Evolutionary conservation across 768 basidiomycete species (phyloP).

Genomic region (Serendipita indica): DNA sequence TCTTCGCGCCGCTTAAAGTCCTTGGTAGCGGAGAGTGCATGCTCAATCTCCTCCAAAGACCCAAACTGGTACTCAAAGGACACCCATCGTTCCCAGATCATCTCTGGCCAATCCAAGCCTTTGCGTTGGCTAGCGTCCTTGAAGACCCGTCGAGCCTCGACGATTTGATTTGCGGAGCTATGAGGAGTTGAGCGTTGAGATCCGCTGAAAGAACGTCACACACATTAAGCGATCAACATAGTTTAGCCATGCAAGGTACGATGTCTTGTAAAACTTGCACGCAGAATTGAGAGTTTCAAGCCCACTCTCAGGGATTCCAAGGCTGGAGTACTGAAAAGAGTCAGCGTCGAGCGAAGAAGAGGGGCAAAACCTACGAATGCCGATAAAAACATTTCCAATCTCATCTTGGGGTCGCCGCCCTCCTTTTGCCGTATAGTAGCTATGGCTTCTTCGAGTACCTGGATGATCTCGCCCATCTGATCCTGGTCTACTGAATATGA

Average conservation of each 20-base stretch:
- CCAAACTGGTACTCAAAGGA: conserved; percentile 81
- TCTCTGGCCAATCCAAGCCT: conserved; percentile 89
- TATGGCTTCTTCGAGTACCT: conserved; percentile 39
- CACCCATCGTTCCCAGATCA: conserved; percentile 80
- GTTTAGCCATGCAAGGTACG: conserved; percentile 59
- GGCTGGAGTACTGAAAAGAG: conserved; percentile 18
- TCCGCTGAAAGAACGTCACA: conserved; percentile 18
- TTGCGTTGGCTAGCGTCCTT: conserved; percentile 43
- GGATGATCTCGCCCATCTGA: conserved; percentile 23
- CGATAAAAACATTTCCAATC: conserved; percentile 1
- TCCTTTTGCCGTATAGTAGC: conserved; percentile 14
- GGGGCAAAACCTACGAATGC: not conserved
- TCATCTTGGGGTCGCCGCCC: conserved; percentile 9
- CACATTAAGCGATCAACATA: conserved; percentile 66
- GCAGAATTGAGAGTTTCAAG: conserved; percentile 46
- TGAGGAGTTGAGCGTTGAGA: conserved; percentile 32
- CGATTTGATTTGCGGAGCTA: conserved; percentile 21
- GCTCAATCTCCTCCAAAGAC: conserved; percentile 47
- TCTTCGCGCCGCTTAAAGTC: not conserved
- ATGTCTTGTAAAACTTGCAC: conserved; percentile 49
- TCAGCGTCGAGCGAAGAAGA: not conserved
- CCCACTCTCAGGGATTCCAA: conserved; percentile 17
- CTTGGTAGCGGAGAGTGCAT: conserved; percentile 17
- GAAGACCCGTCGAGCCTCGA: conserved; percentile 53
- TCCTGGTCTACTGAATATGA: not conserved